Conservation (phyloP, 495 filamentous ascomycete genomes). For the Bacidia gigantensis region DNA sequence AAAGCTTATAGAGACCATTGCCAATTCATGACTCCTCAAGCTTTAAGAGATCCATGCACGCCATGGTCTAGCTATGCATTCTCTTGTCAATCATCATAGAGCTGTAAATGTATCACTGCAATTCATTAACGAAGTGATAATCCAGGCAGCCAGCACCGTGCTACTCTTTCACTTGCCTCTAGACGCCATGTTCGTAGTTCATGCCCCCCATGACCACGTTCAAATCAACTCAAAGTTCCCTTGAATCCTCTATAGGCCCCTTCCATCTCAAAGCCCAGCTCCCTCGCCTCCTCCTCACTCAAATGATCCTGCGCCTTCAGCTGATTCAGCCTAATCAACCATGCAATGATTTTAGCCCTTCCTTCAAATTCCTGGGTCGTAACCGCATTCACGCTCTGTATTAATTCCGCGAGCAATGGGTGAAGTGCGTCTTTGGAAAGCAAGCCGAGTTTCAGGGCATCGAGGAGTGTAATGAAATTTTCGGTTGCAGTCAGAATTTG, state of each 20-base stretch:
- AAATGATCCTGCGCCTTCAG: constrained; percentile 93
- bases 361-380: constrained; percentile 87
- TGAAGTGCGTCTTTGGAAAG: constrained; percentile 91
- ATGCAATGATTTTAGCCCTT: constrained; percentile 92
- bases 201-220: background rate
- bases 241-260: constrained; percentile 89
- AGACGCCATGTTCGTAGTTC: background rate
- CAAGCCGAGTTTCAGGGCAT: constrained; percentile 79
- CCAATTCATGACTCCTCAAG: too few relatives aligned
- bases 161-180: too few relatives aligned
- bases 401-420: constrained; percentile 82
- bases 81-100: too few relatives aligned
- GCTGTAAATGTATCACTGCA: too few relatives aligned
- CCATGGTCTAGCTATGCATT: too few relatives aligned
- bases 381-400: constrained; percentile 91
- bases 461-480: constrained; percentile 96
- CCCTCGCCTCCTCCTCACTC: constrained; percentile 70
- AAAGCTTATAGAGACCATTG: too few relatives aligned
- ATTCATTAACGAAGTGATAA: too few relatives aligned
- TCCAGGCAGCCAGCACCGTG: too few relatives aligned
- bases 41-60: too few relatives aligned
- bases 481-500: constrained; percentile 80
- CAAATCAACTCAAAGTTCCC: constrained; percentile 39
- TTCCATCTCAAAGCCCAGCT: constrained; percentile 80
- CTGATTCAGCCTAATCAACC: constrained; percentile 92